These are phyloP conservation scores for Candida fluviatilis DNA, from an alignment of 805 yeast genomes.

Conservation along the genomic window DNA sequence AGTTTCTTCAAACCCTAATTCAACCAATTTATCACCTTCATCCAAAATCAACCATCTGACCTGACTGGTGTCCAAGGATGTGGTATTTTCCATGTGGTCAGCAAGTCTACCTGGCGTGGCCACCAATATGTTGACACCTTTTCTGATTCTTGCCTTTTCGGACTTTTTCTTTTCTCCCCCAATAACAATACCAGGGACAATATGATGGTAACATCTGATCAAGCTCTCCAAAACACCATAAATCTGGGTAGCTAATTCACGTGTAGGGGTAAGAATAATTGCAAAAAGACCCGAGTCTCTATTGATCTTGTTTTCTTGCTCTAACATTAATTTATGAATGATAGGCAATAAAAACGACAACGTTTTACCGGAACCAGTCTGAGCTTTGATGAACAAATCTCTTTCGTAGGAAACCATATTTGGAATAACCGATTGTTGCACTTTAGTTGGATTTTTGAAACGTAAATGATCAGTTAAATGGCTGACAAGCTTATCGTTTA, in stretches of 20 bases:
- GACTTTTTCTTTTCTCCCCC: conserved; percentile 98
- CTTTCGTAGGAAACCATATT: conserved; percentile 25
- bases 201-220: conserved; percentile 71
- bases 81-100: conserved; percentile 91
- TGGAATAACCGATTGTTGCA: conserved; percentile 82
- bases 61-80: conserved; percentile 64
- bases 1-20: conserved; percentile 94
- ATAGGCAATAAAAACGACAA: conserved; percentile 84
- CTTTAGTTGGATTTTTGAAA: conserved; percentile 72
- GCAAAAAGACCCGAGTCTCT: conserved; percentile 87
- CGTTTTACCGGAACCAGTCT: conserved; percentile 98
- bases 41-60: conserved; percentile 87
- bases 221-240: conserved; percentile 73
- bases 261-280: conserved; percentile 83
- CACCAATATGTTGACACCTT: conserved; percentile 93
- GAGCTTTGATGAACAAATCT: conserved; percentile 90
- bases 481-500: conserved; percentile 47
- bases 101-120: conserved; percentile 97
- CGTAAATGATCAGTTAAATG: conserved; percentile 56
- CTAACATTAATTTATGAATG: conserved; percentile 62
- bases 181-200: conserved; percentile 93
- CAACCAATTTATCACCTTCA: conserved; percentile 96
- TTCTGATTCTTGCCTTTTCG: conserved; percentile 91
- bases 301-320: conserved; percentile 33
- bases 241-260: conserved; percentile 92